Evolutionary conservation across 352 stramenopile species (phyloP).

Genomic region (Phytophthora rubi): DNA sequence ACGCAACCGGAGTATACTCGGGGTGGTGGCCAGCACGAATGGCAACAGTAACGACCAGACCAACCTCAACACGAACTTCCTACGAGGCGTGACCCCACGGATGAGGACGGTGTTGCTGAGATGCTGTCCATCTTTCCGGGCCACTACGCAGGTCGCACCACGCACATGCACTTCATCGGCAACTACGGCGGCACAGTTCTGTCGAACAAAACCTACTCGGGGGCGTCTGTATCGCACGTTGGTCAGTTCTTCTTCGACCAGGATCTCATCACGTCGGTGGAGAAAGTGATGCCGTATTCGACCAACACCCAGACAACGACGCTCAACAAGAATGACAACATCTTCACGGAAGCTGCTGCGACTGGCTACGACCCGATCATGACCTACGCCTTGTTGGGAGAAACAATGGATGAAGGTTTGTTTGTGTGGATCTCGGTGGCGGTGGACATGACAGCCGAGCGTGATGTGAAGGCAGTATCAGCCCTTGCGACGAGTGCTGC

Average conservation of each 20-base stretch:
- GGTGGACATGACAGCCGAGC: slow-evolving; percentile 23
- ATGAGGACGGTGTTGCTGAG: slow-evolving; percentile 30
- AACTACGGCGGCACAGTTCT: slow-evolving; percentile 29
- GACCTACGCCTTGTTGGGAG: slow-evolving; percentile 19
- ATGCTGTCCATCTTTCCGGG: slow-evolving; percentile 36
- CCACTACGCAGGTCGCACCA: slow-evolving; percentile 30
- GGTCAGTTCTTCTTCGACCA: slow-evolving; percentile 42
- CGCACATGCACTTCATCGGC: slow-evolving; percentile 31
- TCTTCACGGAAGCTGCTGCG: slow-evolving; percentile 3
- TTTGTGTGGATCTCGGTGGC: slow-evolving; percentile 27
- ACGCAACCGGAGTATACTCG: slow-evolving; percentile 35
- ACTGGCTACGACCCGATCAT: slow-evolving; percentile 26
- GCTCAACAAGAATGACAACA: slow-evolving; percentile 24
- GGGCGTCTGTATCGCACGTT: slow-evolving; percentile 26
- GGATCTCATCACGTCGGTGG: slow-evolving; percentile 28
- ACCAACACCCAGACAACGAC: slow-evolving; percentile 25
- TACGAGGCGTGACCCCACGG: slow-evolving; percentile 31
- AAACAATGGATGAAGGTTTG: slow-evolving; percentile 9
- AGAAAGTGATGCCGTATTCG: slow-evolving; percentile 14
- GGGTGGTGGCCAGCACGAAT: slow-evolving; percentile 33
- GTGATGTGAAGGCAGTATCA: slow-evolving; percentile 8
- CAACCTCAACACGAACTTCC: slow-evolving; percentile 33
- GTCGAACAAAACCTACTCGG: slow-evolving; percentile 32
- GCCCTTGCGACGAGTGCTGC: neutral
- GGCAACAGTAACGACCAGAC: slow-evolving; percentile 20